These are phyloP conservation scores for Erysimum cheiri DNA, from an alignment of 441 rosid species.

Conservation along the genomic window DNA sequence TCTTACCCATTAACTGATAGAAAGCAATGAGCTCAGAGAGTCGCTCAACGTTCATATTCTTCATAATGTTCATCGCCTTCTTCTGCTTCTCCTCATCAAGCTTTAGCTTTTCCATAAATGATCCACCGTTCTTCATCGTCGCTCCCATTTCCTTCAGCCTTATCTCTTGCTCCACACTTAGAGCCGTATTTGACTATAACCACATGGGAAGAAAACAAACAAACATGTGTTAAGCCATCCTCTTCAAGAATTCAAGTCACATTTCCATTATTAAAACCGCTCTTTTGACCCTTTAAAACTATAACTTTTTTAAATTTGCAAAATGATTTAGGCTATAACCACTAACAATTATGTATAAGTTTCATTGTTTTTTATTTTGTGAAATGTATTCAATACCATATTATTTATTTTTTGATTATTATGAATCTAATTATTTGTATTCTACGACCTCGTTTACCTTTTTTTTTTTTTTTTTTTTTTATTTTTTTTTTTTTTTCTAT, in stretches of 20 bases:
- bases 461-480: too few relatives aligned
- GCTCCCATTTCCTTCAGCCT: conserved; percentile 93
- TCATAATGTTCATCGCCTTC: conserved; percentile 62
- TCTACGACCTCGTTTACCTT: too few relatives aligned
- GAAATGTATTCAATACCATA: too few relatives aligned
- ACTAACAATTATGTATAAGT: too few relatives aligned
- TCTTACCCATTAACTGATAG: conserved; percentile 79
- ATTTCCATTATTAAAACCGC: too few relatives aligned
- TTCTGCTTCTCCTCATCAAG: conserved; percentile 70
- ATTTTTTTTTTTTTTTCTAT: too few relatives aligned
- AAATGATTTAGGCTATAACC: too few relatives aligned
- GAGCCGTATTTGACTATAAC: conserved; percentile 70
- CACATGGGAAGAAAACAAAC: conserved; percentile 9
- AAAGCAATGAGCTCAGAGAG: conserved; percentile 76
- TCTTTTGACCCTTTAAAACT: too few relatives aligned
- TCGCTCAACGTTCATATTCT: conserved; percentile 73
- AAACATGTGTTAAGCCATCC: neutral
- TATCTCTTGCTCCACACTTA: conserved; percentile 71
- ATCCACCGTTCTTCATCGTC: conserved; percentile 78
- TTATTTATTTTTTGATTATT: too few relatives aligned
- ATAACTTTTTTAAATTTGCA: too few relatives aligned
- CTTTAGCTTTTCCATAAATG: conserved; percentile 57
- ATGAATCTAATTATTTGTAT: too few relatives aligned
- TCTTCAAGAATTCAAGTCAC: neutral
- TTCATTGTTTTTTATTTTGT: too few relatives aligned